Evolutionary conservation across 805 yeast genomes (phyloP).

Genomic region (Tanozyma kutaoensis): DNA sequence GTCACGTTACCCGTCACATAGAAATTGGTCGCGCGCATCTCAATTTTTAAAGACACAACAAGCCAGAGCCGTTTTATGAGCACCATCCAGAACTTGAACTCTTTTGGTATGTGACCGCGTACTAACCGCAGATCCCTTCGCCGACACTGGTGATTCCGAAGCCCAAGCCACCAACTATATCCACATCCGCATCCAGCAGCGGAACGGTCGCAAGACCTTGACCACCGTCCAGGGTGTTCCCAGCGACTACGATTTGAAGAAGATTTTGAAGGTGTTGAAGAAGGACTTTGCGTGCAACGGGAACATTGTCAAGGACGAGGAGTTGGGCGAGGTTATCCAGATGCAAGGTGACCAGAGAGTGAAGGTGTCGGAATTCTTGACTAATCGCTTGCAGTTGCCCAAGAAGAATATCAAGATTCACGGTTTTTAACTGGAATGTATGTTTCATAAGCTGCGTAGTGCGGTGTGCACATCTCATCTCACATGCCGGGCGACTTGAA

Average conservation of each 20-base stretch:
- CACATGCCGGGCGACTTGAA: constrained; percentile 69
- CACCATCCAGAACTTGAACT: constrained; percentile 84
- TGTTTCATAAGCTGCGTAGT: neutral
- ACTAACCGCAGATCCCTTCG: constrained; percentile 69
- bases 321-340: constrained; percentile 93
- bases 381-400: constrained; percentile 74
- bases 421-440: constrained; percentile 57
- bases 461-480: neutral
- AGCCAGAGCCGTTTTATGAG: constrained; percentile 39
- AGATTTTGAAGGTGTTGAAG: constrained; percentile 85
- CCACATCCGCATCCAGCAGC: constrained; percentile 98
- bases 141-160: constrained; percentile 99
- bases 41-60: too few species aligned
- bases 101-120: constrained; percentile 41
- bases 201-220: constrained; percentile 97
- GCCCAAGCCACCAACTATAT: constrained; percentile 91
- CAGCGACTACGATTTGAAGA: constrained; percentile 85
- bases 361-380: constrained; percentile 87
- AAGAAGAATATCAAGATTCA: constrained; percentile 97
- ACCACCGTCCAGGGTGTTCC: constrained; percentile 98
- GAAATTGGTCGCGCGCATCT: too few species aligned
- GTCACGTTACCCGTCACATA: too few species aligned
- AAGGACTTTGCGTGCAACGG: constrained; percentile 99
- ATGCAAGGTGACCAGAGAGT: constrained; percentile 98
- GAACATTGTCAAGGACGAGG: constrained; percentile 91